These are phyloP conservation scores for Aaosphaeria arxii DNA, from an alignment of 2,329 filamentous ascomycete species.

Conservation along the genomic window DNA sequence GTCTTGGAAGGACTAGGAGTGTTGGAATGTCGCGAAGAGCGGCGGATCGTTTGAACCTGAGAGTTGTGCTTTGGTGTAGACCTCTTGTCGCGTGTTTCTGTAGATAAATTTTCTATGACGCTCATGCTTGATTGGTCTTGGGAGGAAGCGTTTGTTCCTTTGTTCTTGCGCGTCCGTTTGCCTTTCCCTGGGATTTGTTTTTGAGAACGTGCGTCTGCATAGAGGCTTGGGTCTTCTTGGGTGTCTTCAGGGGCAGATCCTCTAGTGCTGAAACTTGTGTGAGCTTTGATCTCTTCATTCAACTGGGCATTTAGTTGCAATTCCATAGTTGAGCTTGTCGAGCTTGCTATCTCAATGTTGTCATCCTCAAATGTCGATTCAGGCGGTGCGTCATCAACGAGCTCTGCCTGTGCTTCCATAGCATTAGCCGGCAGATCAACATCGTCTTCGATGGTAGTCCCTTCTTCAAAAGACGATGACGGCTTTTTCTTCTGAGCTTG, in stretches of 20 bases:
- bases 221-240: neutral
- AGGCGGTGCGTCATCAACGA: slow-evolving; percentile 1
- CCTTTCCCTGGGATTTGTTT: neutral
- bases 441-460: slow-evolving; percentile 30
- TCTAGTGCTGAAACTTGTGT: slow-evolving; percentile 20
- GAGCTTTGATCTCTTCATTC: slow-evolving; percentile 30
- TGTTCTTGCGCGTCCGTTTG: neutral
- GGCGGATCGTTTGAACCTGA: neutral
- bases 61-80: neutral
- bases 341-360: slow-evolving; percentile 9
- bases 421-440: slow-evolving; percentile 8
- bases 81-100: neutral
- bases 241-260: neutral
- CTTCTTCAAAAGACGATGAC: slow-evolving; percentile 27
- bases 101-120: neutral
- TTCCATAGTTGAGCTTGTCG: slow-evolving; percentile 30
- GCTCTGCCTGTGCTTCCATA: neutral
- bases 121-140: neutral
- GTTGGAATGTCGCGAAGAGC: neutral
- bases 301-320: slow-evolving; percentile 33
- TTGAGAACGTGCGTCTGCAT: neutral
- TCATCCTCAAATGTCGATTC: slow-evolving; percentile 5
- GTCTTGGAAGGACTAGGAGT: neutral
- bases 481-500: neutral
- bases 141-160: neutral